Percentiles rank a stretch among this genome's conserved stretches.
phyloP scores from a whole-genome alignment of 169 alveolate species.

The Theileria equi region DNA sequence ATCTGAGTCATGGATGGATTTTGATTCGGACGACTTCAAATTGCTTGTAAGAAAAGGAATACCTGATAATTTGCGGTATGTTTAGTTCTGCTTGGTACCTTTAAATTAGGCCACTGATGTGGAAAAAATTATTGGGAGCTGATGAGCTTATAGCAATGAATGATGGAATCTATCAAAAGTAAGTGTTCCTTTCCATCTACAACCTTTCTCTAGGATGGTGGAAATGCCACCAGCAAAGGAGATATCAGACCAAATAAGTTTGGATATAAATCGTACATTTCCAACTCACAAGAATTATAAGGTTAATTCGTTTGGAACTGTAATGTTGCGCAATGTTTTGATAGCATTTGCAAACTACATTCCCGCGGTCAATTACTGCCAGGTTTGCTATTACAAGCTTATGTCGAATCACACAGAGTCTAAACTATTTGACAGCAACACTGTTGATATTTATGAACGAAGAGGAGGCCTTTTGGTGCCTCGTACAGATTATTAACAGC shows the following conservation, averaged over 20 bases:
- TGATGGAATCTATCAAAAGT: conserved; percentile 53
- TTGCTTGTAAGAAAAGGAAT: conserved; percentile 73
- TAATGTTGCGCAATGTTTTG: conserved; percentile 73
- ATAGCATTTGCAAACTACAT: conserved; percentile 80
- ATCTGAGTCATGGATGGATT: conserved; percentile 5
- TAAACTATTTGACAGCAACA: conserved; percentile 81
- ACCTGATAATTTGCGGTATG: conserved; percentile 73
- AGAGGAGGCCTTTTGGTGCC: conserved; percentile 82
- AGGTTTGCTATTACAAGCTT: conserved; percentile 59
- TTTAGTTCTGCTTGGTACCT: not conserved
- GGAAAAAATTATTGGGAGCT: conserved; percentile 50
- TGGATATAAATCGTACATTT: conserved; percentile 81
- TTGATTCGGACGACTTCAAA: conserved; percentile 34
- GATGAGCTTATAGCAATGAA: conserved; percentile 17
- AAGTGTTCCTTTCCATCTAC: not conserved
- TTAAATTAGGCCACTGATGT: conserved; percentile 28
- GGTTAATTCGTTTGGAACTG: conserved; percentile 62
- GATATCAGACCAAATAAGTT: conserved; percentile 75
- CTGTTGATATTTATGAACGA: conserved; percentile 77
- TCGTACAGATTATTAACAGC: conserved; percentile 79
- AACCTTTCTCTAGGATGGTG: conserved; percentile 50
- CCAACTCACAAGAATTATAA: conserved; percentile 76
- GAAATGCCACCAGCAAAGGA: conserved; percentile 65
- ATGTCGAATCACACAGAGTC: conserved; percentile 44
- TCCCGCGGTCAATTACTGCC: conserved; percentile 81